Base-by-base conservation (phyloP, 2,329 filamentous ascomycete genomes). In the Teratosphaeria destructans region DNA sequence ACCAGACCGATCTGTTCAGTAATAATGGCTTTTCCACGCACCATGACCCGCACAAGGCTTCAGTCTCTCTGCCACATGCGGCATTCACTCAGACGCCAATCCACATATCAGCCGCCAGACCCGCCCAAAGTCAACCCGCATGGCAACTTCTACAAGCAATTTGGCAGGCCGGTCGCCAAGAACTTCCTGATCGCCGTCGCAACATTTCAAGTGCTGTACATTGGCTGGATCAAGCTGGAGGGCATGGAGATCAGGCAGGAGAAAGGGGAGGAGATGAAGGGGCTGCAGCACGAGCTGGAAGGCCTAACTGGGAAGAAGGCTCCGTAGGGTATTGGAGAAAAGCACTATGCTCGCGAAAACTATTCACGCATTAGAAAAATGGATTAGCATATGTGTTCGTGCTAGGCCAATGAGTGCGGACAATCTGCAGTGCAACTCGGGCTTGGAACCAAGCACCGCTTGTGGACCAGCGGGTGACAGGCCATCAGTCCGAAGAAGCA, bases 161-260 rank as follows among this genome's bases (percentile, higher is more conserved):
- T 90, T 70, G 84, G 85, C 47, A 81, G 87, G 1, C 88, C 89
- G 2, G 78, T 93, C 54, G 81, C 83, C 57, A 93, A 91, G 75
- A 85, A 85, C 58, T 82, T 90, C 64, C 79, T 93, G 43, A 81
- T 88, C 69, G 88, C 89, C 58, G 81, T 91, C 59, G 85, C 90
- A 69, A 87, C 86, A 1, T 94, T 93, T 72, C 89, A 94, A 74
- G 67, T 88, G n/a, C 74, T 81, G 14, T 93, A 92, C 75, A 90
- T 83, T 77, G 76, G 76, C 14, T 94, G 89, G 89, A 71, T 83
- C 43, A 89, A 86, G 73, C 78, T 93, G 56, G 89, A 92, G 73
- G 81, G 82, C 37, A 80, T 89, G 58, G 89, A 94, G 75, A 77
- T 82, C 59, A 84, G 81, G 68, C 75, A 76, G 23, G 78, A 84